Evolutionary conservation across 2,329 filamentous ascomycete genomes (phyloP), one percentile per base, ranked within the genome.

Genomic region (Nectriaceae sp.): DNA sequence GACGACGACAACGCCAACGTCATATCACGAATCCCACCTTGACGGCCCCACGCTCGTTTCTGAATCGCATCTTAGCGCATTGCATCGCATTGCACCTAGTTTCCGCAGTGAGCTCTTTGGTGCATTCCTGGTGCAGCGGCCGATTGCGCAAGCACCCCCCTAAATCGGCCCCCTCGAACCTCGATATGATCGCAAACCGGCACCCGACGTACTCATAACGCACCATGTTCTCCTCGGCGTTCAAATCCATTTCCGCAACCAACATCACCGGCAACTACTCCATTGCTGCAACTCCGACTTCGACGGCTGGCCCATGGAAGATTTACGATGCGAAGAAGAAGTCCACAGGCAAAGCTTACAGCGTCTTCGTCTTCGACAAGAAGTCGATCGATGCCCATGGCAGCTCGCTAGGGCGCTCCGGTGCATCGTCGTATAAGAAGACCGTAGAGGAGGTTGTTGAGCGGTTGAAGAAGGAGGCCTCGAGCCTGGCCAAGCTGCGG

Each of bases 301-400:
- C 90, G 43, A 84, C 84, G 44, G 89, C 92, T 15, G 94, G 94
- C 16, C 90, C 92, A 49, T 99, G 94, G 94, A 96, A 91, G 75
- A 94, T 99, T 64, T 93, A 93, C 78, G 92, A 97, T 74, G 92
- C 89, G 50, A 97, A 96, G 77, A 95, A 95, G 75, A 97, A 97
- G 73, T 90, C 88, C 22, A 96, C 91, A 0, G 90, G 89, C 57
- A 96, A 94, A 68, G 71, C 86, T 6, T 94, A 87, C 46, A 97
- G 92, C 15, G 85, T 97, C 58, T 99, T 97, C 64, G 85, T 97
- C 57, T 97, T 97, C 68, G 94, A 99, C 57, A 87, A 85, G 67
- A 96, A 95, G 72, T 83, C 84, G 1, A 75, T 99, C 46, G 92
- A 97, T 49, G 75, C 83, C 10, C 68, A 73, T 48, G 65, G 65